Evolutionary conservation across 1,284 basidiomycete genomes (phyloP).

Genomic region (Schizophyllum commune): DNA sequence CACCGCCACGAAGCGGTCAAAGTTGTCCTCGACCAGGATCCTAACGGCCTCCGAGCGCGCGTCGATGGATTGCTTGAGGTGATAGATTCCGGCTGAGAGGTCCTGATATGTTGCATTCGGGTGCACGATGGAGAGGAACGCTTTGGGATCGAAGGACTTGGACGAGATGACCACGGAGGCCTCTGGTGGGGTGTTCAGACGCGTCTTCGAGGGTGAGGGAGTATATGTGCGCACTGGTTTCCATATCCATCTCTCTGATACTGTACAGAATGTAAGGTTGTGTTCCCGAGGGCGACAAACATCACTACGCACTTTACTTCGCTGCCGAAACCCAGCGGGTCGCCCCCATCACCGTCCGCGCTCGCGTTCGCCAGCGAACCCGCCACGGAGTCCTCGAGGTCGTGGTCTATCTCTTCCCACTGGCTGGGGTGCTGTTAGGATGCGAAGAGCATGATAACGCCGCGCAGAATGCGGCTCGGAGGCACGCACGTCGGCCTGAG

Average conservation of each 20-base stretch:
- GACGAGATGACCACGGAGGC: constrained; percentile 78
- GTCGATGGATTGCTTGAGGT: constrained; percentile 74
- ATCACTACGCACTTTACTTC: constrained; percentile 47
- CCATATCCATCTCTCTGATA: constrained; percentile 60
- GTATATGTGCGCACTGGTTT: constrained; percentile 71
- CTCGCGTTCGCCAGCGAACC: constrained; percentile 45
- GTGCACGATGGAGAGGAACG: constrained; percentile 87
- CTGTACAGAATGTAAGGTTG: constrained; percentile 26
- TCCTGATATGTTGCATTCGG: constrained; percentile 96
- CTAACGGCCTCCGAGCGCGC: constrained; percentile 88
- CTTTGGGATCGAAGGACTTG: constrained; percentile 94
- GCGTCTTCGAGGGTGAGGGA: no score
- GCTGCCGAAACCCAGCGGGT: constrained; percentile 62
- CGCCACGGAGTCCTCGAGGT: constrained; percentile 59
- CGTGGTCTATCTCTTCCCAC: constrained; percentile 80
- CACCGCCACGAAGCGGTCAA: constrained; percentile 96
- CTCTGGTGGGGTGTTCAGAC: constrained; percentile 36
- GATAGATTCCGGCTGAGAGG: constrained; percentile 66
- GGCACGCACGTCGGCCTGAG: constrained; percentile 56
- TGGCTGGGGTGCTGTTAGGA: constrained; percentile 34
- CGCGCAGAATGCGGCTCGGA: no score
- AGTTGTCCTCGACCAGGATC: constrained; percentile 95
- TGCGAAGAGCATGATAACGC: background rate
- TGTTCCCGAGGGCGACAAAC: constrained; percentile 5
- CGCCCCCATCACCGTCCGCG: constrained; percentile 46